Evolutionary conservation across 2,329 filamentous ascomycete species (phyloP).

Genomic region (Fusarium paranaense): DNA sequence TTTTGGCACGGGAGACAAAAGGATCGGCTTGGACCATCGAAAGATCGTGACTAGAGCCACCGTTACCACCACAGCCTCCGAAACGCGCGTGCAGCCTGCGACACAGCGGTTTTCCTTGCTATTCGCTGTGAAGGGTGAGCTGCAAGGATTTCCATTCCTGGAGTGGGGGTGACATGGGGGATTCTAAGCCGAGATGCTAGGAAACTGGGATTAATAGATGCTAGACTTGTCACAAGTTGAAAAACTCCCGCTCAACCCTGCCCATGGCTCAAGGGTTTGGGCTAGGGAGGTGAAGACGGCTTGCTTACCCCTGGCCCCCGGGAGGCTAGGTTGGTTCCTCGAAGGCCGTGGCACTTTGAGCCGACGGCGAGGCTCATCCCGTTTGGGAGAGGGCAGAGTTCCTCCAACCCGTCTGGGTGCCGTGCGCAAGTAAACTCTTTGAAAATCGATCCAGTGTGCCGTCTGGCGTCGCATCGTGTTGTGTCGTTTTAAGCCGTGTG

Average conservation of each 20-base stretch:
- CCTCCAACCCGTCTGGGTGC: conserved; percentile 13
- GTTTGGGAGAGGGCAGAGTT: conserved; percentile 30
- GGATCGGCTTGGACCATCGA: conserved; percentile 18
- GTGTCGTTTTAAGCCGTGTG: conserved; percentile 15
- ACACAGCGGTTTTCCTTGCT: conserved; percentile 2
- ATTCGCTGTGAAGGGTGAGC: conserved; percentile 13
- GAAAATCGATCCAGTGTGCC: conserved; percentile 17
- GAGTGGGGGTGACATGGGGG: conserved; percentile 18
- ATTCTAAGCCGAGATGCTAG: background rate
- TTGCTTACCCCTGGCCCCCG: conserved; percentile 24
- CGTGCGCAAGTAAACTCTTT: conserved; percentile 15
- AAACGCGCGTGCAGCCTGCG: conserved; percentile 14
- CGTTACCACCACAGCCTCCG: conserved; percentile 30
- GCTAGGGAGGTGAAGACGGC: conserved; percentile 13
- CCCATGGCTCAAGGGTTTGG: conserved; percentile 9
- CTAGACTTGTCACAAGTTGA: conserved; percentile 18
- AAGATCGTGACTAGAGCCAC: conserved; percentile 28
- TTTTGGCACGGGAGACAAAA: background rate
- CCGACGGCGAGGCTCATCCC: conserved; percentile 8
- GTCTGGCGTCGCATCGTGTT: conserved; percentile 22
- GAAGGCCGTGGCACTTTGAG: conserved; percentile 9
- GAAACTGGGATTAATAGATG: conserved; percentile 11
- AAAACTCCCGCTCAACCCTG: conserved; percentile 10
- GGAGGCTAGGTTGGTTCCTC: conserved; percentile 6
- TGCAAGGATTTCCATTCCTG: conserved; percentile 10